Evolutionary conservation across 2,329 filamentous ascomycete species (phyloP).

Genomic region (Chrysoporthe cubensis): DNA sequence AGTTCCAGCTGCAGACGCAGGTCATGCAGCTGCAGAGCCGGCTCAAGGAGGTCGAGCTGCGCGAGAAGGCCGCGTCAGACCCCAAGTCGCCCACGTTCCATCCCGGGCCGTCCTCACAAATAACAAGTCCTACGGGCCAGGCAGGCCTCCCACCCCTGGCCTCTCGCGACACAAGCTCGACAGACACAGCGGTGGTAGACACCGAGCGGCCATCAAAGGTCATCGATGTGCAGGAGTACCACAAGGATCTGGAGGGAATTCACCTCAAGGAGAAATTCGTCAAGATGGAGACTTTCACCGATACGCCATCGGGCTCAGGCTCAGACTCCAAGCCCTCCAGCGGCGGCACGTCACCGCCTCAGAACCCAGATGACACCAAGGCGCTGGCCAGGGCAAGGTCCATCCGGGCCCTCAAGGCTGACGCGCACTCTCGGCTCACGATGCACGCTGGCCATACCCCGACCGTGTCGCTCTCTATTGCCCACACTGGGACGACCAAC

Average conservation of each 20-base stretch:
- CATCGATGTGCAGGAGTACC: slow-evolving; percentile 60
- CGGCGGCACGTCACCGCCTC: slow-evolving; percentile 32
- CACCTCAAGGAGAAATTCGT: slow-evolving; percentile 59
- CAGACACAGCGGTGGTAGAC: slow-evolving; percentile 18
- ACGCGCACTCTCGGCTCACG: slow-evolving; percentile 56
- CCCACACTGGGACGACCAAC: slow-evolving; percentile 46
- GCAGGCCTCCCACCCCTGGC: slow-evolving; percentile 40
- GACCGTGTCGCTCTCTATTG: slow-evolving; percentile 59
- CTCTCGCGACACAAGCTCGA: slow-evolving; percentile 3
- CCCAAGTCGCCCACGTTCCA: slow-evolving; percentile 30
- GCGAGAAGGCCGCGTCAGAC: slow-evolving; percentile 19
- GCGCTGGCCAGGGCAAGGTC: slow-evolving; percentile 21
- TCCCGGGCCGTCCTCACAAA: slow-evolving; percentile 28
- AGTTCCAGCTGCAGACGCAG: slow-evolving; percentile 36
- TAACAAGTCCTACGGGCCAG: slow-evolving; percentile 39
- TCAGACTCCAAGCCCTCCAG: slow-evolving; percentile 37
- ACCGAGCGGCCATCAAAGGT: slow-evolving; percentile 36
- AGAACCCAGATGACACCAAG: slow-evolving; percentile 11
- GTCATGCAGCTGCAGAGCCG: slow-evolving; percentile 30
- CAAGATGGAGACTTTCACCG: slow-evolving; percentile 55
- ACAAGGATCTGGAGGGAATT: slow-evolving; percentile 64
- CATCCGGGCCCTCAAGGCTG: slow-evolving; percentile 44
- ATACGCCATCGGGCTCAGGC: slow-evolving; percentile 37
- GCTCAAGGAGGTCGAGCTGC: slow-evolving; percentile 29
- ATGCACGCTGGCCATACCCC: slow-evolving; percentile 69